Percentiles rank a stretch among this genome's conserved stretches.
These are phyloP conservation scores for Elsinoe fawcettii DNA, from an alignment of 2,329 filamentous ascomycete genomes.

Conservation along the genomic window DNA sequence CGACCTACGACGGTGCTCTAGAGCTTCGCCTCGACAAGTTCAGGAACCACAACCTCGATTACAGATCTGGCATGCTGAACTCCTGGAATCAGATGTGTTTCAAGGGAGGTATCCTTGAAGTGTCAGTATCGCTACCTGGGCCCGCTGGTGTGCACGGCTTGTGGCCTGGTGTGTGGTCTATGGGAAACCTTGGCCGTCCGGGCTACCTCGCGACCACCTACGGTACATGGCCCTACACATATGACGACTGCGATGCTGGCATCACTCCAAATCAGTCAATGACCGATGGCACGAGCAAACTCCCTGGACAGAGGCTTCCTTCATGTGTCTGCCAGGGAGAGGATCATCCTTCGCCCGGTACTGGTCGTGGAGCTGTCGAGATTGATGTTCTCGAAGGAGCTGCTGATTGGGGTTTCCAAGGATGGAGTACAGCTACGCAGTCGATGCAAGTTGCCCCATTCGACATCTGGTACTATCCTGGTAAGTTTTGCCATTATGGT, in stretches of 20 bases:
- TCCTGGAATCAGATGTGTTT: conserved; percentile 69
- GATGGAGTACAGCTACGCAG: conserved; percentile 47
- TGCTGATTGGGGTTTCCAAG: conserved; percentile 19
- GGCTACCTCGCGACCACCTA: conserved; percentile 64
- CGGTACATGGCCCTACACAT: conserved; percentile 68
- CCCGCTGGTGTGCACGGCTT: conserved; percentile 59
- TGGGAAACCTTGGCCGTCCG: conserved; percentile 64
- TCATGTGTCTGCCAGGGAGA: conserved; percentile 57
- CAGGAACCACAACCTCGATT: conserved; percentile 57
- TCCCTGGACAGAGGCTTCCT: conserved; percentile 63
- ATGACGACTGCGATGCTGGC: conserved; percentile 61
- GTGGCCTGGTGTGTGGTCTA: conserved; percentile 70
- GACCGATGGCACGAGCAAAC: conserved; percentile 55
- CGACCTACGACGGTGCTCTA: conserved; percentile 54
- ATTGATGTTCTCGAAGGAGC: conserved; percentile 60
- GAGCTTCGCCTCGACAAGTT: conserved; percentile 59
- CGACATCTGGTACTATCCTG: conserved; percentile 61
- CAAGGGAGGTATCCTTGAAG: conserved; percentile 62
- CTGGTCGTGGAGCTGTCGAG: conserved; percentile 59
- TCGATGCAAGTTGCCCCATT: conserved; percentile 62
- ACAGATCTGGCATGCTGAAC: conserved; percentile 65
- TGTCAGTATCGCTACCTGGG: conserved; percentile 62
- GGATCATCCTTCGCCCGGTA: conserved; percentile 59
- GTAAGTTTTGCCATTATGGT: conserved; percentile 32
- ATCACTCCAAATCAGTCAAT: conserved; percentile 67